Evolutionary conservation across 2,329 filamentous ascomycete species (phyloP).

Genomic region (Aspergillus felis): DNA sequence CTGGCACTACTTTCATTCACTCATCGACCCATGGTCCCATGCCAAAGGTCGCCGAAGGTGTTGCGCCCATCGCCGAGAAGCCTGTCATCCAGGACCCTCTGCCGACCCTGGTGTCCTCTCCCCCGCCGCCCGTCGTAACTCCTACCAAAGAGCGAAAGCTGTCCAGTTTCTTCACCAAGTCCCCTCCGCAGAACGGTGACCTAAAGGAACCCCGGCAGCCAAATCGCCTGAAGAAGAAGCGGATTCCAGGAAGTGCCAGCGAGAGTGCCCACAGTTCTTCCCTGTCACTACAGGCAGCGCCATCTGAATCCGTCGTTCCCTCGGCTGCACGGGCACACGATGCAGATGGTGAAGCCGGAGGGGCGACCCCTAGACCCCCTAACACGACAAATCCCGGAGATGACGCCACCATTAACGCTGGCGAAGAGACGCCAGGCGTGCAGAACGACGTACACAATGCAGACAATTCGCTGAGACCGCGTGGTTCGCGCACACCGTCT

Average conservation of each 20-base stretch:
- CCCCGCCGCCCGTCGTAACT: conserved; percentile 45
- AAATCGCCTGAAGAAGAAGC: conserved; percentile 89
- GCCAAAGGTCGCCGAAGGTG: conserved; percentile 18
- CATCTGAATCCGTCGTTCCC: conserved; percentile 35
- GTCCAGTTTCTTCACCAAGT: conserved; percentile 63
- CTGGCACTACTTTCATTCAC: conserved; percentile 25
- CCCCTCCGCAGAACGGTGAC: conserved; percentile 59
- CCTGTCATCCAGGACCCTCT: conserved; percentile 39
- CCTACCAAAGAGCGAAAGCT: conserved; percentile 65
- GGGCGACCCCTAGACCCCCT: conserved; percentile 32
- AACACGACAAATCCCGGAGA: conserved; percentile 30
- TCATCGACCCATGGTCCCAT: conserved; percentile 32
- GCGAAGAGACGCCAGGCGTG: conserved; percentile 16
- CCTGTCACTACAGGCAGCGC: conserved; percentile 60
- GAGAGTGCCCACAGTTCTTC: conserved; percentile 89
- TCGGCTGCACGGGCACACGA: conserved; percentile 26
- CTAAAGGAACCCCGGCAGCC: conserved; percentile 64
- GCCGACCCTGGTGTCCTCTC: conserved; percentile 41
- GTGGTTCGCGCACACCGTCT: conserved; percentile 71
- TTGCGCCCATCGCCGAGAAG: conserved; percentile 10
- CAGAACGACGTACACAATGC: conserved; percentile 44
- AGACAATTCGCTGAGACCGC: conserved; percentile 57
- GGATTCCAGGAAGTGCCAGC: conserved; percentile 69
- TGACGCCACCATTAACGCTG: not conserved
- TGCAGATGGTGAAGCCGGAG: conserved; percentile 26